Evolutionary conservation across 441 rosid species (phyloP).

Genomic region (Populus hybrid): DNA sequence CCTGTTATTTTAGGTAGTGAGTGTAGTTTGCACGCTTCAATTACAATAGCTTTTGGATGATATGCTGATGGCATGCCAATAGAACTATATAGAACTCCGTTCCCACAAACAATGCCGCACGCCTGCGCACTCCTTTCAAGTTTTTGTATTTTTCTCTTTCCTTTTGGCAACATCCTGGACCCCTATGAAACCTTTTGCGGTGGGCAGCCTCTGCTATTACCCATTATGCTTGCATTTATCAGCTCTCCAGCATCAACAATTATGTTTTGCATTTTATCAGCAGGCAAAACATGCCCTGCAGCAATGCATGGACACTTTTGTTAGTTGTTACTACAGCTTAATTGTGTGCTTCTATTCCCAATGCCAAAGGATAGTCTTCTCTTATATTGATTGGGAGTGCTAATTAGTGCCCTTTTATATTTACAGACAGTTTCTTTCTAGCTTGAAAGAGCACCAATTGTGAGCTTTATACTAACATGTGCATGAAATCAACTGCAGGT

Average conservation of each 20-base stretch:
- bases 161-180: background rate
- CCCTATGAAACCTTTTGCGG: background rate
- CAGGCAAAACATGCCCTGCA: background rate
- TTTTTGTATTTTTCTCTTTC: too few relatives aligned
- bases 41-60: too few relatives aligned
- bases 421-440: background rate
- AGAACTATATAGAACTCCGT: too few relatives aligned
- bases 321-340: background rate
- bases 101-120: too few relatives aligned
- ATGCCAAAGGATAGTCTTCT: background rate
- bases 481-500: slow-evolving; percentile 44
- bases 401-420: background rate
- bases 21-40: background rate
- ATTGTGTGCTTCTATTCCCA: background rate
- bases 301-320: background rate
- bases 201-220: background rate
- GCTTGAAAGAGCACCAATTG: slow-evolving; percentile 6
- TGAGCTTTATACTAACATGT: background rate
- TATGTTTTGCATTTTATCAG: background rate
- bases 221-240: background rate
- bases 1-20: background rate
- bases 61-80: too few relatives aligned
- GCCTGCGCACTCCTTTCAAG: too few relatives aligned
- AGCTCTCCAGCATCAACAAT: too few relatives aligned
- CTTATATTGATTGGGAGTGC: slow-evolving; percentile 1